Evolutionary conservation across 495 filamentous ascomycete genomes (phyloP).

Genomic region (Aspergillus sclerotiicarbonarius): DNA sequence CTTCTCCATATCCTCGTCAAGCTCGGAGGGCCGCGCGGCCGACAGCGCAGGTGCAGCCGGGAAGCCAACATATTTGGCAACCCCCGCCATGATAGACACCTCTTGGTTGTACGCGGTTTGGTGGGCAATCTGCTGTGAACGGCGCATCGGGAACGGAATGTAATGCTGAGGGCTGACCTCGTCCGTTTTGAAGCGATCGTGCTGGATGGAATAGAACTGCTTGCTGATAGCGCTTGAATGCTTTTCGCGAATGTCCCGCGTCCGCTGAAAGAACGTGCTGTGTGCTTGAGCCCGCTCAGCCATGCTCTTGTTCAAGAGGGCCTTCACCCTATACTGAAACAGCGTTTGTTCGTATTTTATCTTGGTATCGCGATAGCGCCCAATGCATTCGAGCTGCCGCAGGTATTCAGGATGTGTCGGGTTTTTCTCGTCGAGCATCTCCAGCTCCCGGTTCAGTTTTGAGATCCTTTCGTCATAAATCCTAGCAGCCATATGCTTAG

Average conservation of each 20-base stretch:
- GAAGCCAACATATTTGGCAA: conserved; percentile 93
- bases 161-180: conserved; percentile 77
- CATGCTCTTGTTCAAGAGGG: conserved; percentile 67
- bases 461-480: conserved; percentile 84
- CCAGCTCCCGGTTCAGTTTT: conserved; percentile 77
- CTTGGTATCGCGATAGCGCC: conserved; percentile 76
- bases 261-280: conserved; percentile 79
- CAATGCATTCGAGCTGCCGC: conserved; percentile 78
- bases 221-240: conserved; percentile 77
- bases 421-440: conserved; percentile 70
- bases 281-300: conserved; percentile 80
- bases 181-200: conserved; percentile 81
- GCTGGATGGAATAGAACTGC: conserved; percentile 86
- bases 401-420: conserved; percentile 87
- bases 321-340: conserved; percentile 66
- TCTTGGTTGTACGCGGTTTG: conserved; percentile 91
- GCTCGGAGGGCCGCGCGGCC: conserved; percentile 65
- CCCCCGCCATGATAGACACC: conserved; percentile 82
- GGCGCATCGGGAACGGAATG: conserved; percentile 67
- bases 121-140: conserved; percentile 68
- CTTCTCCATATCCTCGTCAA: conserved; percentile 82
- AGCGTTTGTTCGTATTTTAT: conserved; percentile 70
- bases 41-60: conserved; percentile 85
- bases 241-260: conserved; percentile 76
- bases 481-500: conserved; percentile 42